phyloP scores from a whole-genome alignment of 73 alveolate species.

The Blepharisma stoltei region DNA sequence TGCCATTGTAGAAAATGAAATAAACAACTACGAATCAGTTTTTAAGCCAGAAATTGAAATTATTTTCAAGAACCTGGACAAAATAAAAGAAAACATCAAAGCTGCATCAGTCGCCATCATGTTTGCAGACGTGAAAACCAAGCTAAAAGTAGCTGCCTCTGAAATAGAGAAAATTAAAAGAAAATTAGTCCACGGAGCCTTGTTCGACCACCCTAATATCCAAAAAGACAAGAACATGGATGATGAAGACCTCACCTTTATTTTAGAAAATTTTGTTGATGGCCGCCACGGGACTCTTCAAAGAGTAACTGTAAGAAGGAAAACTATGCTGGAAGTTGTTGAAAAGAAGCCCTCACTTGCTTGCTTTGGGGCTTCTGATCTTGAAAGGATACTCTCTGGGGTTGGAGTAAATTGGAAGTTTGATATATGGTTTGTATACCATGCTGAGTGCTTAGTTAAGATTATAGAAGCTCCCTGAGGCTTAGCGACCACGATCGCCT shows the following conservation, averaged over 20 bases:
- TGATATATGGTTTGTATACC: constrained; percentile 19
- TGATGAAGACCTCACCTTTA: not conserved
- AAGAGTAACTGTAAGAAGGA: not conserved
- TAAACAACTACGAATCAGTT: too few relatives aligned
- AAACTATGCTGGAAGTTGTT: not conserved
- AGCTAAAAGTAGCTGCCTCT: constrained; percentile 2
- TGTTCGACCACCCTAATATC: not conserved
- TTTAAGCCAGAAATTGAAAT: constrained; percentile 7
- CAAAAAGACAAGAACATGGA: not conserved
- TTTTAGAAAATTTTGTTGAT: constrained; percentile 3
- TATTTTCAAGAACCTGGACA: not conserved
- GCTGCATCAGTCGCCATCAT: constrained; percentile 13
- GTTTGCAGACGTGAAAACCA: constrained; percentile 23
- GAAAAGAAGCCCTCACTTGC: not conserved
- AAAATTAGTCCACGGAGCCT: not conserved
- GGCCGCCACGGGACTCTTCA: not conserved
- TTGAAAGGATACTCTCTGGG: not conserved
- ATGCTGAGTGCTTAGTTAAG: too few relatives aligned
- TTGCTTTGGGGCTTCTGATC: not conserved
- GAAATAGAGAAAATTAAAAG: constrained; percentile 16
- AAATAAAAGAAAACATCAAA: constrained; percentile 7
- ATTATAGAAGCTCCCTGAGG: too few relatives aligned
- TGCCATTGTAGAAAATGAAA: not conserved
- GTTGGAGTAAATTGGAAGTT: constrained; percentile 32
- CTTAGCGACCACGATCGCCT: too few relatives aligned